phyloP scores from a whole-genome alignment of 306 rosid genomes.

The Rubus parviflorus region DNA sequence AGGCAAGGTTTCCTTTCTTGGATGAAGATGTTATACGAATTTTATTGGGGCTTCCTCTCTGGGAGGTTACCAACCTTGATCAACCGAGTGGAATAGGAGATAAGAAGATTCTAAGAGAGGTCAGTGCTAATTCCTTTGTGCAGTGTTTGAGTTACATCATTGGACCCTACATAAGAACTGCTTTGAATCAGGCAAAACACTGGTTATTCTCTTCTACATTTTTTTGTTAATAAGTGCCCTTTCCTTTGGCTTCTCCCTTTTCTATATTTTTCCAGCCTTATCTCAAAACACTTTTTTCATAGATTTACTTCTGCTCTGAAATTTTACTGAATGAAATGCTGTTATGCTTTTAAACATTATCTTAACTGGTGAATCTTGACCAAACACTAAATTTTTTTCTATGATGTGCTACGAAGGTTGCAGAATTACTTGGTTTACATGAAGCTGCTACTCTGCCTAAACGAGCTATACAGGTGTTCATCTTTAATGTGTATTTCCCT shows the following conservation, averaged over 20 bases:
- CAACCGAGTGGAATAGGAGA: constrained; percentile 89
- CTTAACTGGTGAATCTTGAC: neutral
- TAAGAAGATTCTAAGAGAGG: constrained; percentile 91
- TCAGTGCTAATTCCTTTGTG: constrained; percentile 31
- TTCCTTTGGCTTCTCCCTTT: neutral
- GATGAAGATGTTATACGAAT: constrained; percentile 84
- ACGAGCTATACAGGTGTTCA: constrained; percentile 90
- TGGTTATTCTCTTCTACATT: neutral
- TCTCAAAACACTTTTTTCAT: neutral
- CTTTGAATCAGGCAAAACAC: neutral
- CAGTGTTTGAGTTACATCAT: neutral
- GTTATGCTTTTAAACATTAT: neutral
- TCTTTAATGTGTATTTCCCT: neutral
- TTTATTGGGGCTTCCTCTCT: constrained; percentile 69
- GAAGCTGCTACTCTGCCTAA: constrained; percentile 92
- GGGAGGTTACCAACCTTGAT: constrained; percentile 90
- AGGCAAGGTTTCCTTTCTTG: constrained; percentile 97
- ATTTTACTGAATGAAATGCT: neutral
- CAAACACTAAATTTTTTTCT: constrained; percentile 21
- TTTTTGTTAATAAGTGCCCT: neutral
- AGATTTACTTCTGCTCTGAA: neutral
- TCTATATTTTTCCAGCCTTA: neutral
- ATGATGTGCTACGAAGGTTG: constrained; percentile 58
- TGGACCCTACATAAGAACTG: neutral
- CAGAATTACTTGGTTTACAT: constrained; percentile 72